Base-by-base conservation (phyloP, 176 grass and related monocot species). In the Typha latifolia region DNA sequence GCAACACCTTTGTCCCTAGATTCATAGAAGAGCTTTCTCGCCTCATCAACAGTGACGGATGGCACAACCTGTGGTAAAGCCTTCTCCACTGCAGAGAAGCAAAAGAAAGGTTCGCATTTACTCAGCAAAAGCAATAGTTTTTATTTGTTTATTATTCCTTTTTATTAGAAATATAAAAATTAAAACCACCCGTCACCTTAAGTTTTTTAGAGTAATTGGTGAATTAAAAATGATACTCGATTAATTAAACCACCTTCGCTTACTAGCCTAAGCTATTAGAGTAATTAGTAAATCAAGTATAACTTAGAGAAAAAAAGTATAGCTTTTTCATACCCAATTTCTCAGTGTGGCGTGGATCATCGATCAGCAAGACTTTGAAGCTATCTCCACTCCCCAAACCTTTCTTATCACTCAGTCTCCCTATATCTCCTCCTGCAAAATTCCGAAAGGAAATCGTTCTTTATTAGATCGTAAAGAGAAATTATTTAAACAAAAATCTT, bases 281-380 rank as follows among this genome's bases (percentile, higher is more conserved):
- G 0, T 43, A 10, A 43, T 43, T 43, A 43, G 9, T 10, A 43
- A 43, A 9, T 43, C 5, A 43, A 43, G 0, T 10, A 43, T 43
- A 43, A 43, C 10, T 43, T 43, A 43, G 5, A 24, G 10, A 78
- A n/a, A 62, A 22, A 27, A 26, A 62, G 14, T n/a, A 53, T 49
- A 20, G 43, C 12, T 15, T 12, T 0, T 12, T 0, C 26, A 2
- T 82, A 89, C 90, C 80, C 37, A 64, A 64, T 70, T 86, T 69
- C 71, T 86, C 90, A 15, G 77, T 86, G 71, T 86, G 90, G 62
- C 80, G 80, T 43, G 68, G 73, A 71, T 90, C 86, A 74, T 95
- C 85, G 22, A 95, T 43, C 61, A 95, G 75, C 57, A 95, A 29
- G 51, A 86, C 86, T 72, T 77, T 86, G 85, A 74, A 94, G 79